These are phyloP conservation scores for Solanum lignicaule DNA, from an alignment of 257 asterid species.

Conservation along the genomic window DNA sequence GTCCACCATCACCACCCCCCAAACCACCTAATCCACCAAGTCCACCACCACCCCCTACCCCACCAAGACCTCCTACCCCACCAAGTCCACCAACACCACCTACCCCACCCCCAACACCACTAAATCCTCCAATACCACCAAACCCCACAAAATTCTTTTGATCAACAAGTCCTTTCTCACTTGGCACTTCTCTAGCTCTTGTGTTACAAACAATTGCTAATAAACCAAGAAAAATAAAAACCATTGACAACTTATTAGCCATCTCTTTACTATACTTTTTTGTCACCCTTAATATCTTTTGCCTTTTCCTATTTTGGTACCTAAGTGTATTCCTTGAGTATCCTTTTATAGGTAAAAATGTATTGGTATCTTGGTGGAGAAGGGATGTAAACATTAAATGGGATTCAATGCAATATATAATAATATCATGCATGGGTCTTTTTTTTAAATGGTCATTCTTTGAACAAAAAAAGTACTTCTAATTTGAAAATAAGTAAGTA, in stretches of 20 bases:
- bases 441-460: neutral
- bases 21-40: neutral
- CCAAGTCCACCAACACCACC: neutral
- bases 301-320: neutral
- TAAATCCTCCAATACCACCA: slow-evolving; percentile 10
- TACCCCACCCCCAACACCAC: slow-evolving; percentile 2
- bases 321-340: neutral
- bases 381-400: slow-evolving; percentile 8
- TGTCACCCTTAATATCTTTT: neutral
- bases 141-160: slow-evolving; percentile 24
- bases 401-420: neutral
- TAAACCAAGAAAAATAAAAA: slow-evolving; percentile 11
- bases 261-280: neutral
- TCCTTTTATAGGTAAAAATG: slow-evolving; percentile 11
- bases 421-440: neutral
- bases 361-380: neutral
- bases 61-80: neutral
- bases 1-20: neutral
- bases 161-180: slow-evolving; percentile 18
- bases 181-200: slow-evolving; percentile 26
- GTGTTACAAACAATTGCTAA: slow-evolving; percentile 5
- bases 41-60: neutral
- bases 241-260: slow-evolving; percentile 13
- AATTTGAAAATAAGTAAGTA: neutral
- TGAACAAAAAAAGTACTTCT: neutral